A percentile compares a stretch with the other conserved stretches of the same genome.
These are phyloP conservation scores for Mallotus nudiflorus DNA, from an alignment of 345 rosid species.

Conservation along the genomic window DNA sequence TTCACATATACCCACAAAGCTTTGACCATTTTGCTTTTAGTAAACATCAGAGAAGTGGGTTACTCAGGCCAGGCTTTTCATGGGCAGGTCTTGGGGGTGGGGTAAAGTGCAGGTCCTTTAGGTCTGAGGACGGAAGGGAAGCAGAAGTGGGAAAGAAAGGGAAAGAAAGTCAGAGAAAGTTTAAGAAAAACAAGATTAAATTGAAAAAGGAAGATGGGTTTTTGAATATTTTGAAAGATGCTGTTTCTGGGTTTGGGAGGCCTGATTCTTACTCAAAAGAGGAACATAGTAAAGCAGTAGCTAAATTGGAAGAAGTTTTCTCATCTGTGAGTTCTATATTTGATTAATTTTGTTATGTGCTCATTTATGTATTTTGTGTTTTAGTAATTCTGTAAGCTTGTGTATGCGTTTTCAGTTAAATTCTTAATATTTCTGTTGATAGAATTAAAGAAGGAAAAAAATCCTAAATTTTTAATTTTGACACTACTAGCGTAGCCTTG, in stretches of 20 bases:
- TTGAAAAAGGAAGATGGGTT: slow-evolving; percentile 44
- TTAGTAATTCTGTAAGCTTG: too few relatives aligned
- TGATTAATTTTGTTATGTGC: not conserved
- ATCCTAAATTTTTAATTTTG: not conserved
- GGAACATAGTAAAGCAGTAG: slow-evolving; percentile 42
- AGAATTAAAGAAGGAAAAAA: not conserved
- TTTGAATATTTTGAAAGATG: slow-evolving; percentile 40
- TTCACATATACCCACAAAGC: slow-evolving; percentile 51
- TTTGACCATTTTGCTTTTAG: slow-evolving; percentile 37
- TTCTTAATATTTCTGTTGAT: too few relatives aligned
- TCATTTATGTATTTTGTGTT: too few relatives aligned
- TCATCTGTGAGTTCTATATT: slow-evolving; percentile 46
- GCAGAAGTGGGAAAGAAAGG: slow-evolving; percentile 38
- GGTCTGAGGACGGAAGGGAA: slow-evolving; percentile 47
- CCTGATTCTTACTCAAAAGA: slow-evolving; percentile 44
- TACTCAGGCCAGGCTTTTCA: slow-evolving; percentile 30
- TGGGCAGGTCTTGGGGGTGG: slow-evolving; percentile 29
- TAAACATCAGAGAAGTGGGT: slow-evolving; percentile 30
- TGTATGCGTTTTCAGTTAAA: too few relatives aligned
- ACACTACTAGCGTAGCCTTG: not conserved
- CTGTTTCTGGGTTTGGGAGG: slow-evolving; percentile 35
- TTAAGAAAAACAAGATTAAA: slow-evolving; percentile 37
- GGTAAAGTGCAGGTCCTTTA: slow-evolving; percentile 52
- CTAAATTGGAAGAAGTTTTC: slow-evolving; percentile 57
- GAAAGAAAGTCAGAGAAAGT: slow-evolving; percentile 28